Evolutionary conservation across 2,329 filamentous ascomycete species (phyloP).

Genomic region (Botrytis paeoniae): DNA sequence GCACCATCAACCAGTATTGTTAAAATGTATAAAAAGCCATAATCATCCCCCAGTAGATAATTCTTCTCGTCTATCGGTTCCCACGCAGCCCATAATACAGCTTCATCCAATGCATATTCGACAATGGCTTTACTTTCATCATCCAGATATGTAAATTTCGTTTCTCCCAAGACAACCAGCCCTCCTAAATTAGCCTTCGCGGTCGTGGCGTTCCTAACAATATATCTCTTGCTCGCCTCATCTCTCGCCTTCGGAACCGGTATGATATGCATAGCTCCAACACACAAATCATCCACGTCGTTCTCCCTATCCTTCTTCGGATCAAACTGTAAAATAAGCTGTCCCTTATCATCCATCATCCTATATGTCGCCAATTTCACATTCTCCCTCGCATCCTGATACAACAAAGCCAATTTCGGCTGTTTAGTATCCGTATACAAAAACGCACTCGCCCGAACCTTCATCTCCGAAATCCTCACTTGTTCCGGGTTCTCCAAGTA

Average conservation of each 20-base stretch:
- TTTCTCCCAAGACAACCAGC: slow-evolving; percentile 74
- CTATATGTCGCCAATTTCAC: slow-evolving; percentile 58
- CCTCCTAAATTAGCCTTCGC: slow-evolving; percentile 63
- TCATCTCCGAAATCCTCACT: slow-evolving; percentile 63
- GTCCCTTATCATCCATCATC: slow-evolving; percentile 56
- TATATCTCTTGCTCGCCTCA: slow-evolving; percentile 58
- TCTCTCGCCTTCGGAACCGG: slow-evolving; percentile 56
- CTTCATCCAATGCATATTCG: slow-evolving; percentile 63
- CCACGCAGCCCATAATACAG: slow-evolving; percentile 91
- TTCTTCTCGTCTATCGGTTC: slow-evolving; percentile 75
- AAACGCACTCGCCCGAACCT: slow-evolving; percentile 64
- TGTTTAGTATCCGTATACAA: slow-evolving; percentile 53
- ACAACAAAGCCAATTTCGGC: slow-evolving; percentile 62
- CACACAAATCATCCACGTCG: slow-evolving; percentile 51
- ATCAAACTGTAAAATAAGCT: slow-evolving; percentile 52
- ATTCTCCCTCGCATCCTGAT: slow-evolving; percentile 60
- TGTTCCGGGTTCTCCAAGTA: slow-evolving; percentile 60
- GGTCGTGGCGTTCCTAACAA: slow-evolving; percentile 49
- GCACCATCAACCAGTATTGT: slow-evolving; percentile 67
- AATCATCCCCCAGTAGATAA: slow-evolving; percentile 90
- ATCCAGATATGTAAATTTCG: slow-evolving; percentile 80
- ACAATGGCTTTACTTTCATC: slow-evolving; percentile 68
- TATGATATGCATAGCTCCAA: slow-evolving; percentile 59
- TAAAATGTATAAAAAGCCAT: slow-evolving; percentile 80
- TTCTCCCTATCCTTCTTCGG: slow-evolving; percentile 53